Evolutionary conservation across 2,329 filamentous ascomycete genomes (phyloP).

Genomic region (Ophiosphaerella narmari): DNA sequence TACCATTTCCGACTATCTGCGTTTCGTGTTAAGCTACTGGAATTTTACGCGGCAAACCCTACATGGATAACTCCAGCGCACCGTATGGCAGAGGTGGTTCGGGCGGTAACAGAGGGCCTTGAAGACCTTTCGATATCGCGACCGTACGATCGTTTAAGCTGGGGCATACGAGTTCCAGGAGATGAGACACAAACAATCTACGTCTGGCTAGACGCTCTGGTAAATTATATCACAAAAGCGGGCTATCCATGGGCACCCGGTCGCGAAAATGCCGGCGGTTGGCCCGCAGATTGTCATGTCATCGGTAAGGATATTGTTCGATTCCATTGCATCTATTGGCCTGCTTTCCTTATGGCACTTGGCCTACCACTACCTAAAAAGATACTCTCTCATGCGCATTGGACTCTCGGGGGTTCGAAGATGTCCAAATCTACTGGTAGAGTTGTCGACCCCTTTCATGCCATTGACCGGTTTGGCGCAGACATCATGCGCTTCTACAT

Average conservation of each 20-base stretch:
- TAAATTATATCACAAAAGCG: conserved; percentile 89
- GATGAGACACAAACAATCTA: conserved; percentile 91
- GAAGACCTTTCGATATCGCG: conserved; percentile 89
- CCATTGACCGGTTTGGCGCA: conserved; percentile 83
- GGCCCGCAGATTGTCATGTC: conserved; percentile 91
- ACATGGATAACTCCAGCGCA: conserved; percentile 73
- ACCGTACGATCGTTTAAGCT: conserved; percentile 74
- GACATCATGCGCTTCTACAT: conserved; percentile 92
- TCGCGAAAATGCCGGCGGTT: conserved; percentile 66
- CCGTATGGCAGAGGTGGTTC: conserved; percentile 78
- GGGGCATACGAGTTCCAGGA: conserved; percentile 88
- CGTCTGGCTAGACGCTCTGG: conserved; percentile 94
- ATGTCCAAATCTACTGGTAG: conserved; percentile 98
- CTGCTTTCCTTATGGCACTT: conserved; percentile 89
- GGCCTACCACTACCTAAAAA: conserved; percentile 77
- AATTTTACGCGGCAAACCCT: conserved; percentile 79
- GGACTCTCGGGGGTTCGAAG: conserved; percentile 88
- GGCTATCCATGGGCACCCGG: conserved; percentile 82
- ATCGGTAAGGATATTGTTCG: conserved; percentile 94
- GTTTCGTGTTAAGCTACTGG: conserved; percentile 76
- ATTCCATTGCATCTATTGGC: conserved; percentile 98
- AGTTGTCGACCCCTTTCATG: conserved; percentile 92
- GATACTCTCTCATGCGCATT: conserved; percentile 89
- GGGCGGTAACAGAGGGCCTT: conserved; percentile 76
- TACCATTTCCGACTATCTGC: conserved; percentile 92